A percentile compares a stretch with the other conserved stretches of the same genome.
Conservation (phyloP, 2,329 filamentous ascomycete species). For the Seiridium unicorne region DNA sequence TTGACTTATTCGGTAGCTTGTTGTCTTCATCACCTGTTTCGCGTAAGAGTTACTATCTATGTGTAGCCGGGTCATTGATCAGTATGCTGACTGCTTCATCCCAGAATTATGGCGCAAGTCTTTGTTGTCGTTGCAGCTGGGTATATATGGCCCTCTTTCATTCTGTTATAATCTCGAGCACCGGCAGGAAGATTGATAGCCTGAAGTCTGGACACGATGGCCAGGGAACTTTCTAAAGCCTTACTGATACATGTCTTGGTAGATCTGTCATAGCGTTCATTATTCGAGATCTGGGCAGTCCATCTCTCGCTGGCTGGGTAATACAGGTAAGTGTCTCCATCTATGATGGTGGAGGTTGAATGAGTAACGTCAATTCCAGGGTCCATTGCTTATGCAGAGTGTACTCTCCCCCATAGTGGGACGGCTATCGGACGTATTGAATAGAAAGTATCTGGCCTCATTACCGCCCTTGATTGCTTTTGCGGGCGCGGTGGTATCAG, state of each 20-base stretch:
- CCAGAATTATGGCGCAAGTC: slow-evolving; percentile 49
- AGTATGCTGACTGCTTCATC: neutral
- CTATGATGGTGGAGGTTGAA: neutral
- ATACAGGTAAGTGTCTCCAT: slow-evolving; percentile 39
- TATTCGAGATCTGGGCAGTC: slow-evolving; percentile 50
- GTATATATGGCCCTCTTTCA: slow-evolving; percentile 14
- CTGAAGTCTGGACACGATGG: too few species aligned
- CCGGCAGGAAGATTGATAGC: too few species aligned
- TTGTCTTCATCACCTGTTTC: slow-evolving; percentile 47
- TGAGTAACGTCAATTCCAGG: slow-evolving; percentile 30
- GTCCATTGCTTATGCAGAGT: slow-evolving; percentile 55
- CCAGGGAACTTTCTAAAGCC: neutral
- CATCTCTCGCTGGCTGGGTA: slow-evolving; percentile 51
- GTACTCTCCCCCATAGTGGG: slow-evolving; percentile 56
- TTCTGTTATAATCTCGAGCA: neutral
- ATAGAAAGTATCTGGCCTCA: slow-evolving; percentile 51
- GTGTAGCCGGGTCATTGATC: neutral
- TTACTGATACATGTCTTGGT: neutral
- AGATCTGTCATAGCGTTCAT: slow-evolving; percentile 52
- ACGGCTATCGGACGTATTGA: slow-evolving; percentile 54
- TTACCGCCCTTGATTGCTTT: slow-evolving; percentile 53
- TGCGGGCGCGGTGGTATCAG: slow-evolving; percentile 51
- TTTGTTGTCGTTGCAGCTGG: slow-evolving; percentile 55
- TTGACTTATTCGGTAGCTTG: slow-evolving; percentile 21
- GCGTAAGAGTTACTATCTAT: slow-evolving; percentile 25